Conservation (phyloP, 148 eudicot species). For the Mesembryanthemum crystallinum region DNA sequence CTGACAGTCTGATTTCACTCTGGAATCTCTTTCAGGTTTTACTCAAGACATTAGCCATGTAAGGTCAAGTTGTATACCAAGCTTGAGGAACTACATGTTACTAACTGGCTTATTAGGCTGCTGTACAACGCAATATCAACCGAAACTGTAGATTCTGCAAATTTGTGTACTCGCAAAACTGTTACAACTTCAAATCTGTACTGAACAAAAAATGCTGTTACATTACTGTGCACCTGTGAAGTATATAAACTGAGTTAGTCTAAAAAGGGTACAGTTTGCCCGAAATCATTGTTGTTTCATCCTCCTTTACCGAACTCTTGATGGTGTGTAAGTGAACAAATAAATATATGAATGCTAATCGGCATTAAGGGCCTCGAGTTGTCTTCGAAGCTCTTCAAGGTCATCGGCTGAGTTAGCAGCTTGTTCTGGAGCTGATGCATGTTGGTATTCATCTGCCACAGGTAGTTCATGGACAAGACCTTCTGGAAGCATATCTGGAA, state of each 20-base stretch:
- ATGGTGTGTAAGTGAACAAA: neutral
- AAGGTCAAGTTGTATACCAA: no score
- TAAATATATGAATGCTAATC: conserved; percentile 2
- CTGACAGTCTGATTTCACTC: no score
- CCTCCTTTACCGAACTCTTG: neutral
- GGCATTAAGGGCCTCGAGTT: conserved; percentile 76
- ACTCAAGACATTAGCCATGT: no score
- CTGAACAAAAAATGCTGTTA: neutral
- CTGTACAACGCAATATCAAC: no score
- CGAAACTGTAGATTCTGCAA: neutral
- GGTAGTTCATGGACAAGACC: conserved; percentile 85
- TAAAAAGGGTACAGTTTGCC: neutral
- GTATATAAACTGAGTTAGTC: neutral
- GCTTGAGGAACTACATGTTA: no score
- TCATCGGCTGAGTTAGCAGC: conserved; percentile 49
- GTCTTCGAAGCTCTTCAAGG: conserved; percentile 72
- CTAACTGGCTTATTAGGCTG: no score
- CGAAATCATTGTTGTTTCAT: neutral
- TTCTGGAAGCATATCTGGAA: conserved; percentile 67
- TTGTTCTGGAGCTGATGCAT: conserved; percentile 35
- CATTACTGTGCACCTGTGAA: conserved; percentile 6
- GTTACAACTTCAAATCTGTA: neutral
- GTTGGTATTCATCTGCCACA: conserved; percentile 51
- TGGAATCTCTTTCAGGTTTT: no score
- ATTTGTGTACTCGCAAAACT: neutral